Evolutionary conservation across 2,329 filamentous ascomycete species (phyloP), one percentile per base, ranked within the genome.

Genomic region (Pseudocercospora macadamiae): DNA sequence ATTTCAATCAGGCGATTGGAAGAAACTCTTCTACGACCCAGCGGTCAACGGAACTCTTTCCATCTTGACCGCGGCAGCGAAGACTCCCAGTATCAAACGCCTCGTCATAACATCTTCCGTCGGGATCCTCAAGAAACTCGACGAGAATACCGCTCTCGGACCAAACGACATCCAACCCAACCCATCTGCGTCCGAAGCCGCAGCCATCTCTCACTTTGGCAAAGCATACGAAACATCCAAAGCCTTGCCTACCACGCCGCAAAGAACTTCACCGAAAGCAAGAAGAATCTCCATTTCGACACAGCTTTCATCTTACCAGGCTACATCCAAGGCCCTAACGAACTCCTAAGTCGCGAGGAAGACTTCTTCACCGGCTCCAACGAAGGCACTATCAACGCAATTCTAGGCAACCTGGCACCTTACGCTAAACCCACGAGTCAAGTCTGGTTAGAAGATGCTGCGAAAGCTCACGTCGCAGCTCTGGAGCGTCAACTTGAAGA

Each of bases 241-340:
- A 60, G 71, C 30, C 60, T 71, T 6, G 70, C 71, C 1, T 67
- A 70, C 45, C 67, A 70, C 45, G 69, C 68, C 4, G 64, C 67
- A 1, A 62, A 59, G 8, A 57, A 67, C 4, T 72, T 67, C 26
- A 32, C 65, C 2, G 25, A 51, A 3, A 32, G 61, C 4, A 48
- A 68, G 36, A 66, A 63, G 6, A n/a, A n/a, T n/a, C 68, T 69
- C 2, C 30, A 57, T 2, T 73, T 64, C 54, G 59, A 54, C 12
- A 25, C 71, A 18, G 45, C 68, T 23, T 69, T 66, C 2, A 59
- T 73, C 9, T 68, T 71, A 42, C 69, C 71, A 0, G 44, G 69
- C 65, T 45, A 25, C 9, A 47, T 26, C 14, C 42, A 47, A 47
- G 42, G 42, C 9, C 42, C 42, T 4, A 47, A 47, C 14, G 42